phyloP scores from a whole-genome alignment of 352 stramenopile genomes.

The Pythium scleroteichum region DNA sequence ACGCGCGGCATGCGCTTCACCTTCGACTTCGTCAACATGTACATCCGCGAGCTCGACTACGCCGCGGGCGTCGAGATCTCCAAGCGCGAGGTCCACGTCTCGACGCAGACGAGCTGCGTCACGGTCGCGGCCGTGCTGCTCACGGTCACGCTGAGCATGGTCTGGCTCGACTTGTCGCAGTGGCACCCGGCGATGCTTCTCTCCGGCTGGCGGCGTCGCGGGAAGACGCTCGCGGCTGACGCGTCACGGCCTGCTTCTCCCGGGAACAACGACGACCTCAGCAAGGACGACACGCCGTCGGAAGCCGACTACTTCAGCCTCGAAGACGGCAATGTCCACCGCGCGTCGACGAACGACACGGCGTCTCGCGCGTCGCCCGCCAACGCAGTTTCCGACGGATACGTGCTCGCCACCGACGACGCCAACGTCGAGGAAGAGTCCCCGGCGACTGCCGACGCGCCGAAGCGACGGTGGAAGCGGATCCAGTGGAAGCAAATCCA shows the following conservation, averaged over 20 bases:
- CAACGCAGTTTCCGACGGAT: background rate
- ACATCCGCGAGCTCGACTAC: conserved; percentile 16
- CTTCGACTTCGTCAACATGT: conserved; percentile 23
- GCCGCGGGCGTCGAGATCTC: conserved; percentile 10
- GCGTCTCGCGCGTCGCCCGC: background rate
- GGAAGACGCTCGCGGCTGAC: background rate
- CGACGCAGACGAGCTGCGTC: conserved; percentile 7
- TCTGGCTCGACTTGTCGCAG: conserved; percentile 17
- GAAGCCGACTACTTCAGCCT: conserved; percentile 8
- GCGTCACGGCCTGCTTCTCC: background rate
- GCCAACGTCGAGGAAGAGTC: background rate
- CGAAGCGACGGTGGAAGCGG: background rate
- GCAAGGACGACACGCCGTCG: conserved; percentile 1
- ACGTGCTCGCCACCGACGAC: background rate
- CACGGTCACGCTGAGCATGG: conserved; percentile 1
- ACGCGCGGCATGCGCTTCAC: conserved; percentile 24
- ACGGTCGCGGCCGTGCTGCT: background rate
- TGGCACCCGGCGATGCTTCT: conserved; percentile 14
- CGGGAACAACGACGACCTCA: background rate
- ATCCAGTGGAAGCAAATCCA: conserved; percentile 2
- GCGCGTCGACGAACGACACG: background rate
- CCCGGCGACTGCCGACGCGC: background rate
- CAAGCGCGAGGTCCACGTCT: conserved; percentile 8
- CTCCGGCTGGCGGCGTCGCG: background rate
- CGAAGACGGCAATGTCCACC: conserved; percentile 8